Conservation (phyloP, 1,284 basidiomycete species). For the Boletus mariae region DNA sequence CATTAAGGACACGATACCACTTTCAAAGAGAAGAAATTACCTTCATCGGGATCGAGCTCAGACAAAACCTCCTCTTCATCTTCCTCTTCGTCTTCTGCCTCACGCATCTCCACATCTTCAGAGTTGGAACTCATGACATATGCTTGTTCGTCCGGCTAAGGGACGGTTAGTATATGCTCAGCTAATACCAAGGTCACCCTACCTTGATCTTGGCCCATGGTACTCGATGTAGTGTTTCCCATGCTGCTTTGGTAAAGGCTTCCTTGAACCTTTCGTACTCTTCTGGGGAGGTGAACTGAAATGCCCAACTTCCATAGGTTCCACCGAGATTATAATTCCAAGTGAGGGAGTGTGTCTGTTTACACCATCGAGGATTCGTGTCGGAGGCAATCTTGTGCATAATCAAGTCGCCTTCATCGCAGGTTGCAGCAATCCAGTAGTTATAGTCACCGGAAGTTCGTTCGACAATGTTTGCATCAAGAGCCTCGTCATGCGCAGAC, state of each 20-base stretch:
- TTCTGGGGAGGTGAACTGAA: slow-evolving; percentile 64
- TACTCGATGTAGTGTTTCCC: slow-evolving; percentile 79
- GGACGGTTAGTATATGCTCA: slow-evolving; percentile 2
- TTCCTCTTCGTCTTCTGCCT: slow-evolving; percentile 67
- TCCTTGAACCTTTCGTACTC: slow-evolving; percentile 65
- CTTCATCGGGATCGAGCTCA: slow-evolving; percentile 58
- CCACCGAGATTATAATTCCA: slow-evolving; percentile 77
- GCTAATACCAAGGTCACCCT: slow-evolving; percentile 10
- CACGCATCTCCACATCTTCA: slow-evolving; percentile 85
- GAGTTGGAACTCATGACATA: slow-evolving; percentile 68
- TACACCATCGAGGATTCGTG: slow-evolving; percentile 74
- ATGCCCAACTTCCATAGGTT: slow-evolving; percentile 76
- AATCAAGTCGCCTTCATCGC: slow-evolving; percentile 49
- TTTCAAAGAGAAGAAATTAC: slow-evolving; percentile 27
- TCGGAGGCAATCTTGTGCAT: slow-evolving; percentile 63
- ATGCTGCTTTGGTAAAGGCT: slow-evolving; percentile 70
- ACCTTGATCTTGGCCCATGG: slow-evolving; percentile 85
- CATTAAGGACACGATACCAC: slow-evolving; percentile 9
- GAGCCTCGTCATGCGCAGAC: slow-evolving; percentile 57
- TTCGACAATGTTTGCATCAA: slow-evolving; percentile 67
- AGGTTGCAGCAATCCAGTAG: slow-evolving; percentile 63
- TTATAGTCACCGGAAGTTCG: slow-evolving; percentile 46
- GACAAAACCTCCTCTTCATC: slow-evolving; percentile 73
- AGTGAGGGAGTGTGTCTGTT: slow-evolving; percentile 68
- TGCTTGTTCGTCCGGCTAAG: slow-evolving; percentile 70